Evolutionary conservation across 495 filamentous ascomycete species (phyloP).

Genomic region (Daldinia loculata): DNA sequence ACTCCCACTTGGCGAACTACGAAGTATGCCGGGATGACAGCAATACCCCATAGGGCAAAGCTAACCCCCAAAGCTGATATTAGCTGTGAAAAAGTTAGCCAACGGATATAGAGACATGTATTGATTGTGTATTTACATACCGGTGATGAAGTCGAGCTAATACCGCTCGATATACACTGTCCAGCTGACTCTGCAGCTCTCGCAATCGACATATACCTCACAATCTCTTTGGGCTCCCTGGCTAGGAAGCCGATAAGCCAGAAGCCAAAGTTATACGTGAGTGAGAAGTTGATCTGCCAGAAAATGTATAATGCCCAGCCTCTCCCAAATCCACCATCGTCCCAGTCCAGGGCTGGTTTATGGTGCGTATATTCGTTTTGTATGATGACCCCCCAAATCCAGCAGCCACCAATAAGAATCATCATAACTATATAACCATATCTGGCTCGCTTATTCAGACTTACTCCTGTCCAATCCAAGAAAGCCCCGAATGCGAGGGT

Average conservation of each 20-base stretch:
- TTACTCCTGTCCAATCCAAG: conserved; percentile 13
- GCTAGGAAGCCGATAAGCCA: conserved; percentile 41
- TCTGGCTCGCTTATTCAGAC: conserved; percentile 14
- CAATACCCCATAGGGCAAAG: conserved; percentile 36
- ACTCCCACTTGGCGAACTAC: conserved; percentile 36
- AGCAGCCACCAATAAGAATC: conserved; percentile 10
- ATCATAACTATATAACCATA: conserved; percentile 17
- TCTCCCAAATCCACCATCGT: conserved; percentile 12
- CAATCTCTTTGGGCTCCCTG: conserved; percentile 31
- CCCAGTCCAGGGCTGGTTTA: conserved; percentile 18
- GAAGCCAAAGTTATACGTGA: conserved; percentile 43
- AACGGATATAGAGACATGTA: background rate
- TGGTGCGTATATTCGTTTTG: conserved; percentile 23
- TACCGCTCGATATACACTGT: conserved; percentile 40
- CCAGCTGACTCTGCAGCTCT: conserved; percentile 40
- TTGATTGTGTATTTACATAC: conserved; percentile 5
- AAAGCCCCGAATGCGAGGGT: conserved; percentile 14
- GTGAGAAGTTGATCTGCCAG: conserved; percentile 40
- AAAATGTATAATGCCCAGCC: conserved; percentile 33
- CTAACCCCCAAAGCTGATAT: conserved; percentile 26
- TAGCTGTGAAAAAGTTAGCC: conserved; percentile 8
- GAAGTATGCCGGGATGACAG: conserved; percentile 31
- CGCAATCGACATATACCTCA: conserved; percentile 30
- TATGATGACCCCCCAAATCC: conserved; percentile 13
- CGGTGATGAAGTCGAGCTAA: conserved; percentile 39